Base-by-base conservation (phyloP, 768 basidiomycete genomes). In the Boletellus ananas region DNA sequence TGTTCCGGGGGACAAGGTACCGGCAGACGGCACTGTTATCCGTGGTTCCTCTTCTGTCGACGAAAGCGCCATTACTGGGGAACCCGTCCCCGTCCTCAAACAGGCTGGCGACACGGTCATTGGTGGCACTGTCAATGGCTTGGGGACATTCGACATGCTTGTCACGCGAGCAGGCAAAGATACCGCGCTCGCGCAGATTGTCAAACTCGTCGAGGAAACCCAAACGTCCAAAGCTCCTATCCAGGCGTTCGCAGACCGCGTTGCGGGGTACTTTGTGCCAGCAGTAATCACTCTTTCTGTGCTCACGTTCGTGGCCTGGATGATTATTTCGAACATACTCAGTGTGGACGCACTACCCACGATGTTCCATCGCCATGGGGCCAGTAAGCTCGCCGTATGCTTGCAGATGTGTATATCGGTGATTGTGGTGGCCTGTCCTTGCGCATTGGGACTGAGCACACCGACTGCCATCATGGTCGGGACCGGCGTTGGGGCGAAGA, bases 401-500 rank as follows among this genome's bases (percentile, higher is more conserved):
- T 74, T 99, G 41, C 93, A 95, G 72, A 84, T 99, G 62, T 97
- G 95, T 68, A 99, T 98, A 64, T 94, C 90, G 35, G 96, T 98
- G 54, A 81, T 99, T 51, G 96, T 99, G 43, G 94, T 99, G 45
- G 95, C 96, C 18, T 99, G 96, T 68, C 96, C 96, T 0, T 99
- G 96, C 65, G 95, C 96, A 0, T 79, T 99, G 31, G 96, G 95
- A 5, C 78, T 98, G 51, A 91, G 90, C 48, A 98, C 95, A 0
- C 96, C 96, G 1, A 98, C 96, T 0, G 96, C 95, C 2, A 93
- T 98, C 70, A 98, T 98, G 96, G 96, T 98, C 29, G 96, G 96
- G 16, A 98, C 95, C 0, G 96, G 96, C 1, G 84, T 98, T 49
- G 96, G 96, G 2, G 96, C 96, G 9, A 80, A 88, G 73, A 95